phyloP scores from a whole-genome alignment of 805 yeast species.

The Candida andamanensis region DNA sequence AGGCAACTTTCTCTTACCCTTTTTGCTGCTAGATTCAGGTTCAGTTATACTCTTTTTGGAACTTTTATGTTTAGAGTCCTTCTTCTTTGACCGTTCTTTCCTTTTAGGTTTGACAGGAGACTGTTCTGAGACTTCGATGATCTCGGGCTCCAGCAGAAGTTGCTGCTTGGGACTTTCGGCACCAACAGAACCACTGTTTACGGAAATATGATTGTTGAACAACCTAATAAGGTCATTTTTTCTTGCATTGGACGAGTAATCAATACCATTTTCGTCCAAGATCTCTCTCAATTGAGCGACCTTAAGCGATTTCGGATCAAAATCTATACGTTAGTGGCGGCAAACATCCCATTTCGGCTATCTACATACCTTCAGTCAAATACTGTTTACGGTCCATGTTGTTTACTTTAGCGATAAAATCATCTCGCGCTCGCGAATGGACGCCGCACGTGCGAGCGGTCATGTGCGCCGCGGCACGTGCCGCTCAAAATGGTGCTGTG shows the following conservation, averaged over 20 bases:
- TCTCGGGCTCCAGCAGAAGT: not conserved
- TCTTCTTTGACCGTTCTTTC: too few relatives aligned
- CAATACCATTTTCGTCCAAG: constrained; percentile 57
- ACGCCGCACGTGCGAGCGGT: not conserved
- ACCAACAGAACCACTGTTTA: constrained; percentile 37
- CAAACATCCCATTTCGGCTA: constrained; percentile 3
- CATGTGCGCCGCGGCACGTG: too few relatives aligned
- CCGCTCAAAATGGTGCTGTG: too few relatives aligned
- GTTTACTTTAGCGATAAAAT: too few relatives aligned
- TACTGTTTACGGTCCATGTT: constrained; percentile 20
- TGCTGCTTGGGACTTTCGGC: too few relatives aligned
- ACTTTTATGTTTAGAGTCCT: not conserved
- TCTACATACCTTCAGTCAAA: constrained; percentile 17
- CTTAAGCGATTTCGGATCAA: constrained; percentile 61
- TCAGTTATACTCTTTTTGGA: constrained; percentile 1
- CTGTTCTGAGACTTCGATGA: too few relatives aligned
- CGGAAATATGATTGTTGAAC: constrained; percentile 51
- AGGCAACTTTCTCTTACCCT: not conserved
- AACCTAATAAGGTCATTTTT: constrained; percentile 60
- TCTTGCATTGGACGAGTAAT: constrained; percentile 57
- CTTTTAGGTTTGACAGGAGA: too few relatives aligned
- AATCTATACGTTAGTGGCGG: constrained; percentile 32
- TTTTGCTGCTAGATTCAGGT: constrained; percentile 2
- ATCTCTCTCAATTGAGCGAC: constrained; percentile 68
- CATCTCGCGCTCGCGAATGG: too few relatives aligned